Base-by-base conservation (phyloP, 1,284 basidiomycete species). In the Hemileia vastatrix region DNA sequence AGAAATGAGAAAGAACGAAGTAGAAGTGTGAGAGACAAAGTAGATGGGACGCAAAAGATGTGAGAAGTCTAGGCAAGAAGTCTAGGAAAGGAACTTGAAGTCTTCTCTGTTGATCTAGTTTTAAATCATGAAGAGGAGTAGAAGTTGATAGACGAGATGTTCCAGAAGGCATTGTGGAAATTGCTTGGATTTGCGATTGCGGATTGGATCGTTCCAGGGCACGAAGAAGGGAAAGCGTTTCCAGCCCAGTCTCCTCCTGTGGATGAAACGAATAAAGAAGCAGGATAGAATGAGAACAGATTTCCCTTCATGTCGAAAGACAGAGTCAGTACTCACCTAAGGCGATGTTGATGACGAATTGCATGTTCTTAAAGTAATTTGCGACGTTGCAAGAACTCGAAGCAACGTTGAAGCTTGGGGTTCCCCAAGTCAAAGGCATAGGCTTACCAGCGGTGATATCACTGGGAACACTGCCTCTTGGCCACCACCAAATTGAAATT, bases 171-270 rank as follows among this genome's bases (percentile, higher is more conserved):
- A 9, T 66, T 49, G 21, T 74, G 68, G 73, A 83, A 88, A 77
- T 86, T 86, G 9, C 72, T 77, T 11, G 83, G 79, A 70, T 88
- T 79, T 54, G 82, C 78, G 48, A 90, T 83, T 40, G 81, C 80
- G 15, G 83, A 76, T 6, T 78, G 77, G 73, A 87, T 90, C 6
- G 84, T 85, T 5, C 84, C 85, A 0, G 84, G 81, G 75, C 86
- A 88, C n/a, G n/a, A n/a, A n/a, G n/a, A n/a, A n/a, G n/a, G n/a
- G 75, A 84, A 89, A 0, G 81, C 79, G 0, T 77, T 65, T 54
- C 84, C 83, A 9, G 89, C 90, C 91, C 88, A 92, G 68, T 90
- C 86, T 65, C 89, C 89, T 69, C 88, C 88, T 57, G 85, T 78
- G n/a, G 80, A 72, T 67, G 31, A 71, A 65, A 21, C 67, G 64